A percentile compares a stretch with the other conserved stretches of the same genome.
phyloP scores from a whole-genome alignment of 352 stramenopile species.

The Pythium guiyangense region DNA sequence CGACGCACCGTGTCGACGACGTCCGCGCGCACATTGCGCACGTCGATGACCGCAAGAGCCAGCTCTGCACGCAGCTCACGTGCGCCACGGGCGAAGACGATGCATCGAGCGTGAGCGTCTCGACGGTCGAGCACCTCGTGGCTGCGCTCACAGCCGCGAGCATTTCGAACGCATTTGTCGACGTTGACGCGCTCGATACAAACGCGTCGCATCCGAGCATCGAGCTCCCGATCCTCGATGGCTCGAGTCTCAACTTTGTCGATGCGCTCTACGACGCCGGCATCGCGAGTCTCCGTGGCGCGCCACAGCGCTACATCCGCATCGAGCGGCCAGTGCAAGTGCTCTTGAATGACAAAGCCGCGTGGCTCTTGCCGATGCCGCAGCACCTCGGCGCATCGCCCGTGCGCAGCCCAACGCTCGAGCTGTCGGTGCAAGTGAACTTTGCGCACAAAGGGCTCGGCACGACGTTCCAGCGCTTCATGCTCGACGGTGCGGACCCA shows the following conservation, averaged over 20 bases:
- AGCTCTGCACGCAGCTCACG: constrained; percentile 58
- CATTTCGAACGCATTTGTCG: constrained; percentile 41
- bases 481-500: constrained; percentile 26
- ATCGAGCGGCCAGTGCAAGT: constrained; percentile 57
- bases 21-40: constrained; percentile 28
- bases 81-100: background rate
- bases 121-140: constrained; percentile 69
- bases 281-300: constrained; percentile 20
- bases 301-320: constrained; percentile 22
- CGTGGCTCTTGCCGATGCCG: constrained; percentile 56
- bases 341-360: constrained; percentile 53
- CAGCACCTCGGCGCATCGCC: constrained; percentile 11
- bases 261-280: constrained; percentile 31
- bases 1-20: no score
- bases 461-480: constrained; percentile 35
- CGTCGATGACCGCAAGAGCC: constrained; percentile 33
- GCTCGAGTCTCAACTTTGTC: constrained; percentile 47
- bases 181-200: constrained; percentile 9
- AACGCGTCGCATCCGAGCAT: no score
- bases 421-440: constrained; percentile 64
- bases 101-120: constrained; percentile 21
- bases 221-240: constrained; percentile 67
- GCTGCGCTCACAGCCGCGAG: constrained; percentile 41
- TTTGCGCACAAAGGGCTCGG: constrained; percentile 57
- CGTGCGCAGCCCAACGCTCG: constrained; percentile 26